phyloP scores from a whole-genome alignment of 768 basidiomycete species.

The Leccinum sublutescens region DNA sequence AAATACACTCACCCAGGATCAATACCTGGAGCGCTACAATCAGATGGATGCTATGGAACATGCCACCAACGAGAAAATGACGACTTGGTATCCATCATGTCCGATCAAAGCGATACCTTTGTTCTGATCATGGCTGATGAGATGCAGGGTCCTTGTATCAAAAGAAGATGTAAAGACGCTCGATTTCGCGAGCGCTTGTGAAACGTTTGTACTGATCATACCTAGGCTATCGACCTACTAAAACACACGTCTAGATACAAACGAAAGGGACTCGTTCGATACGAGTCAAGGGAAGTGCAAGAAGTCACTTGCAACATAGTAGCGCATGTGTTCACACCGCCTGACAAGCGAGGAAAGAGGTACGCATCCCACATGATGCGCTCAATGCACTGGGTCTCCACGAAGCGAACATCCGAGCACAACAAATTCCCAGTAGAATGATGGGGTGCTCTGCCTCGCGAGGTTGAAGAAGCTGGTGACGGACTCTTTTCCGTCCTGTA shows the following conservation, averaged over 20 bases:
- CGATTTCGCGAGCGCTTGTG: slow-evolving; percentile 7
- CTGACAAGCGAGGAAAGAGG: slow-evolving; percentile 46
- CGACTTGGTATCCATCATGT: slow-evolving; percentile 42
- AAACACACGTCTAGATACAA: slow-evolving; percentile 27
- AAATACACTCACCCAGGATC: slow-evolving; percentile 35
- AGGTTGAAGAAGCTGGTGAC: slow-evolving; percentile 34
- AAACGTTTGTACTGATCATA: neutral
- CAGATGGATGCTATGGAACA: slow-evolving; percentile 43
- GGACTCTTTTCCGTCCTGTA: slow-evolving; percentile 48
- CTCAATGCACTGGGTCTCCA: slow-evolving; percentile 50
- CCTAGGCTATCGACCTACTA: neutral
- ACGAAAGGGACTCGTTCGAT: slow-evolving; percentile 30
- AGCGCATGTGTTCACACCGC: slow-evolving; percentile 55
- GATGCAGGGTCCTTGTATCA: slow-evolving; percentile 51
- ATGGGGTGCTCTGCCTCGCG: slow-evolving; percentile 43
- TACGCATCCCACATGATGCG: slow-evolving; percentile 63
- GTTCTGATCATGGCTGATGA: neutral
- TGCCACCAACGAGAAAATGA: slow-evolving; percentile 31
- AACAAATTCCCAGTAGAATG: slow-evolving; percentile 36
- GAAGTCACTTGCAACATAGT: slow-evolving; percentile 47
- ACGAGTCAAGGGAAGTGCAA: slow-evolving; percentile 20
- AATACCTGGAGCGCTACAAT: slow-evolving; percentile 44
- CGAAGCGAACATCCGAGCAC: slow-evolving; percentile 26
- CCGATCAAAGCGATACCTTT: neutral
- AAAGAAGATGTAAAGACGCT: slow-evolving; percentile 41